These are phyloP conservation scores for Aurifilum marmelostoma DNA, from an alignment of 2,329 filamentous ascomycete genomes.

Conservation along the genomic window DNA sequence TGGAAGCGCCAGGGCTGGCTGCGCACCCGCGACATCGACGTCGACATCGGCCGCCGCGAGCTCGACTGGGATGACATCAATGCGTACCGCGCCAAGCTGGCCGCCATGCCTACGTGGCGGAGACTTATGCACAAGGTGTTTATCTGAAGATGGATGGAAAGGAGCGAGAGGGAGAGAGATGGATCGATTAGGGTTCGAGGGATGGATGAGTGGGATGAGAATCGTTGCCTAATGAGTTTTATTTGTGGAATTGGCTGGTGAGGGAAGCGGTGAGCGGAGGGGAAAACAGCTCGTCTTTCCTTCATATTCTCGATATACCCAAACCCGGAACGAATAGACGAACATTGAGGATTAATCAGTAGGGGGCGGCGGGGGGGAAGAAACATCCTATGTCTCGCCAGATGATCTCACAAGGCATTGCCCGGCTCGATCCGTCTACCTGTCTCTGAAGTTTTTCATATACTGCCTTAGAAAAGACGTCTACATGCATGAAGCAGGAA, in stretches of 20 bases:
- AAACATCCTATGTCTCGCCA: neutral
- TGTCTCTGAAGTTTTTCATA: too few relatives aligned
- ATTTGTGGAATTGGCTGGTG: neutral
- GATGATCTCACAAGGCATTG: too few relatives aligned
- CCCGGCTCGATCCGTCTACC: too few relatives aligned
- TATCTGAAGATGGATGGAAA: constrained; percentile 15
- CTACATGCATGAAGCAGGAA: too few relatives aligned
- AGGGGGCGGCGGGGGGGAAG: neutral
- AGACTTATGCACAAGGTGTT: constrained; percentile 39
- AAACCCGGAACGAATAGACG: neutral
- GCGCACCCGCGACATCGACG: constrained; percentile 62
- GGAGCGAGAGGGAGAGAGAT: neutral
- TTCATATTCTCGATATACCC: neutral
- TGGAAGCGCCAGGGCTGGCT: constrained; percentile 68
- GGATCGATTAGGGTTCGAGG: too few relatives aligned
- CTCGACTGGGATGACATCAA: constrained; percentile 65
- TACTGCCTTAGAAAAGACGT: too few relatives aligned
- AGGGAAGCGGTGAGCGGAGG: neutral
- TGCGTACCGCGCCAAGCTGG: constrained; percentile 48
- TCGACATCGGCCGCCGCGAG: constrained; percentile 66
- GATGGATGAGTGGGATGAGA: too few relatives aligned
- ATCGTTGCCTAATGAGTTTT: too few relatives aligned
- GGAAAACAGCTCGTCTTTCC: too few relatives aligned
- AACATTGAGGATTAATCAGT: too few relatives aligned
- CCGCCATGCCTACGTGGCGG: constrained; percentile 51